phyloP scores from a whole-genome alignment of 2,329 filamentous ascomycete genomes.

The Pseudogymnoascus sp. region DNA sequence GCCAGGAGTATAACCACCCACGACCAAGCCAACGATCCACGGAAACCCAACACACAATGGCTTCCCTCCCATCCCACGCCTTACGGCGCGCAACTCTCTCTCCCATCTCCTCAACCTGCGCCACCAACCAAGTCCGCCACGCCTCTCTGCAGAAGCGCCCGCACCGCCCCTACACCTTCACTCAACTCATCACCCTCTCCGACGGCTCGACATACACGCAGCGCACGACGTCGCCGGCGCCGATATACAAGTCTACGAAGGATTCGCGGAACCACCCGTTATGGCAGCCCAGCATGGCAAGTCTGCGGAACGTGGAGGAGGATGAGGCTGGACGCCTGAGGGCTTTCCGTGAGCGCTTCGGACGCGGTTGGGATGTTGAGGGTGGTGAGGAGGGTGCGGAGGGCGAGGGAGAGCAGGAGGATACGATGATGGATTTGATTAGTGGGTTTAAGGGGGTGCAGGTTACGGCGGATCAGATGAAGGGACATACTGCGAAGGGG shows the following conservation, averaged over 20 bases:
- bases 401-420: constrained; percentile 36
- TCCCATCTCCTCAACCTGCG: constrained; percentile 8
- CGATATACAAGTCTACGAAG: constrained; percentile 58
- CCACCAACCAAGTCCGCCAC: constrained; percentile 45
- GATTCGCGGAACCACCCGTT: constrained; percentile 84
- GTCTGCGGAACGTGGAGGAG: constrained; percentile 80
- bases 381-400: constrained; percentile 30
- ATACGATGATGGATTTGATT: constrained; percentile 53
- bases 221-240: constrained; percentile 67
- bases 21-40: constrained; percentile 12
- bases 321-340: constrained; percentile 89
- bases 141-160: constrained; percentile 82
- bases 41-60: constrained; percentile 17
- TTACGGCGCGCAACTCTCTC: constrained; percentile 19
- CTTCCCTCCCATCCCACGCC: constrained; percentile 19
- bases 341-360: constrained; percentile 80
- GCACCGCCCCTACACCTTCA: constrained; percentile 92
- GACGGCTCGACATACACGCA: constrained; percentile 82
- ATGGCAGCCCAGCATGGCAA: constrained; percentile 83
- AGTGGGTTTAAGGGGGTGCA: constrained; percentile 36
- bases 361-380: constrained; percentile 69
- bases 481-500: constrained; percentile 30
- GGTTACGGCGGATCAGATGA: constrained; percentile 29
- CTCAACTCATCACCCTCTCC: constrained; percentile 87
- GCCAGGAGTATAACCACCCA: neutral